Conservation (phyloP, 148 eudicot species). For the Chenopodium formosanum region DNA sequence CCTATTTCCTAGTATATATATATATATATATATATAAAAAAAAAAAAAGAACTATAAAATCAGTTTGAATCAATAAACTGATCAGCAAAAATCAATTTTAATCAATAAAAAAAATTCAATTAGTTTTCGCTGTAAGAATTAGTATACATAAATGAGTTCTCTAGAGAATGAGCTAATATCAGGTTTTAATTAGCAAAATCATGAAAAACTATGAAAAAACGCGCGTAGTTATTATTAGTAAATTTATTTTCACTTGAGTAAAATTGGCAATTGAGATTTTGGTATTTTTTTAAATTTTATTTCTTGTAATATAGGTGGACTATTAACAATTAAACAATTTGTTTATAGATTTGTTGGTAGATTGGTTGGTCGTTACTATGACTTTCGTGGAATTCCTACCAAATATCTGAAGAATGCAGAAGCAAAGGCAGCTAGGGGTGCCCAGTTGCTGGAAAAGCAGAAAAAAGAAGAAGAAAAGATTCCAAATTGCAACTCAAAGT, state of each 20-base stretch:
- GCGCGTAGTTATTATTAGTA: too few relatives aligned
- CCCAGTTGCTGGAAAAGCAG: constrained; percentile 84
- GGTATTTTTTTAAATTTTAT: not conserved
- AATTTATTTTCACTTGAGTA: not conserved
- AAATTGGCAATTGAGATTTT: not conserved
- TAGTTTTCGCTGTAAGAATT: not conserved
- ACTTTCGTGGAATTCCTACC: constrained; percentile 62
- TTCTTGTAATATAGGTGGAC: not conserved
- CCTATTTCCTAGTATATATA: not conserved
- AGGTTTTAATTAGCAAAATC: too few relatives aligned
- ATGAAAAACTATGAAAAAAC: too few relatives aligned
- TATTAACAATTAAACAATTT: not conserved
- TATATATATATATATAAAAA: too few relatives aligned
- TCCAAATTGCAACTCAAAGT: constrained; percentile 80
- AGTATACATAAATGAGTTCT: too few relatives aligned
- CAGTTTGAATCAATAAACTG: too few relatives aligned
- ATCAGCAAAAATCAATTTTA: too few relatives aligned
- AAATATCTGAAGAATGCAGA: constrained; percentile 87
- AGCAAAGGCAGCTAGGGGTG: constrained; percentile 94
- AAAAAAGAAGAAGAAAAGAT: constrained; percentile 73
- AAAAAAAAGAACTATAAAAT: too few relatives aligned
- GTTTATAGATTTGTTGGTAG: constrained; percentile 66
- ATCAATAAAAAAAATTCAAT: not conserved
- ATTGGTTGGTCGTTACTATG: constrained; percentile 84
- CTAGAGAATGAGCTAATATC: not conserved